Percentiles rank a stretch among this genome's conserved stretches.
Conservation (phyloP, 1,284 basidiomycete genomes). For the Tilletia walkeri region DNA sequence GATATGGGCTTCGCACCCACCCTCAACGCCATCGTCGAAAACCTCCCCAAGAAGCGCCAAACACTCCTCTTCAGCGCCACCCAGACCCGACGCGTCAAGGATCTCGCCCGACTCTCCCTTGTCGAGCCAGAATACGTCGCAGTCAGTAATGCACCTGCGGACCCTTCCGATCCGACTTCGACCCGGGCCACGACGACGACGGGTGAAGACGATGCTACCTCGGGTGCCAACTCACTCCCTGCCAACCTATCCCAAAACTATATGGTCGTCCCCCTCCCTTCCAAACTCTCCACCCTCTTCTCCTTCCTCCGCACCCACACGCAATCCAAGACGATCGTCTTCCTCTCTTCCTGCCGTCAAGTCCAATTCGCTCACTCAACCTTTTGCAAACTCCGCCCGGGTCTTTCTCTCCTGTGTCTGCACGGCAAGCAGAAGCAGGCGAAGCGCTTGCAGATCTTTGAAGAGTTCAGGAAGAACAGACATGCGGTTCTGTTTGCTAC, state of each 20-base stretch:
- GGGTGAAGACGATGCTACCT: not conserved
- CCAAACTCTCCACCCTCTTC: slow-evolving; percentile 89
- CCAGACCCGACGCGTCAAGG: slow-evolving; percentile 84
- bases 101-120: slow-evolving; percentile 85
- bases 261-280: slow-evolving; percentile 75
- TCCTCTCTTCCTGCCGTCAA: slow-evolving; percentile 93
- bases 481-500: slow-evolving; percentile 61
- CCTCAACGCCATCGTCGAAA: slow-evolving; percentile 81
- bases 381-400: slow-evolving; percentile 91
- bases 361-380: slow-evolving; percentile 83
- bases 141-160: slow-evolving; percentile 41
- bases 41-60: slow-evolving; percentile 66
- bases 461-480: slow-evolving; percentile 44
- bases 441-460: slow-evolving; percentile 65
- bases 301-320: slow-evolving; percentile 93
- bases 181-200: slow-evolving; percentile 16
- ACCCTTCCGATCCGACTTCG: slow-evolving; percentile 60
- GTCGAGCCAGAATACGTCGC: slow-evolving; percentile 77
- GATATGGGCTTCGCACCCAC: slow-evolving; percentile 94
- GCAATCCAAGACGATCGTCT: slow-evolving; percentile 87
- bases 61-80: slow-evolving; percentile 96
- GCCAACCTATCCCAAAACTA: slow-evolving; percentile 86
- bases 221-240: slow-evolving; percentile 51
- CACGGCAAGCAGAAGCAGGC: slow-evolving; percentile 97
- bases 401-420: slow-evolving; percentile 82